Evolutionary conservation across 78 protist species (phyloP).

Genomic region (Dictyostelium firmibasis): DNA sequence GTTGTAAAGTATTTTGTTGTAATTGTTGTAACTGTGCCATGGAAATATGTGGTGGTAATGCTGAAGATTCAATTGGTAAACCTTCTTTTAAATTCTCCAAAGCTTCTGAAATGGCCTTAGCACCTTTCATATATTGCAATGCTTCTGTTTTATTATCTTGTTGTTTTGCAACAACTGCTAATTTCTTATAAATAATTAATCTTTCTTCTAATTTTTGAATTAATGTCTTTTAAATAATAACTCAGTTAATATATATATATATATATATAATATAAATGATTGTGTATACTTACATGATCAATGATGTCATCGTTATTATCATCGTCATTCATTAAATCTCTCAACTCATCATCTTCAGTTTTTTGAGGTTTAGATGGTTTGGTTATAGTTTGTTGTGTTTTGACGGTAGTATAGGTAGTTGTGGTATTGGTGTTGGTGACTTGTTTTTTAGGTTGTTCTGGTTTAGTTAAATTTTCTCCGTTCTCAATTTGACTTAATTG

Average conservation of each 20-base stretch:
- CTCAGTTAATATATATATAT: not conserved
- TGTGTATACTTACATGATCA: not conserved
- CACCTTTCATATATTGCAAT: slow-evolving; percentile 9
- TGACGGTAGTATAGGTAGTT: not conserved
- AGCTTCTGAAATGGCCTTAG: slow-evolving; percentile 1
- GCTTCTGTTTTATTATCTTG: slow-evolving; percentile 6
- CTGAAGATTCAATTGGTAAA: slow-evolving; percentile 18
- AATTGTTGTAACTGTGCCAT: not conserved
- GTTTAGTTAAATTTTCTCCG: not conserved
- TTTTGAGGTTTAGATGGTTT: not conserved
- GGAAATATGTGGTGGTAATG: slow-evolving; percentile 33
- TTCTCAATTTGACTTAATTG: slow-evolving; percentile 41
- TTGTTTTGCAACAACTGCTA: not conserved
- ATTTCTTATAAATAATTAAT: not conserved
- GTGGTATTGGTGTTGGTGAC: not conserved
- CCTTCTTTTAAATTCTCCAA: slow-evolving; percentile 27
- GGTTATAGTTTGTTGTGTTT: not conserved
- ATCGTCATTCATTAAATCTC: not conserved
- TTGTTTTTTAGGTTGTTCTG: not conserved
- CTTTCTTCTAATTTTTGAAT: slow-evolving; percentile 39
- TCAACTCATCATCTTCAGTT: slow-evolving; percentile 13
- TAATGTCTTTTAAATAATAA: not conserved
- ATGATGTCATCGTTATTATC: not conserved
- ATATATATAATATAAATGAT: not conserved
- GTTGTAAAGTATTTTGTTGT: slow-evolving; percentile 12